Evolutionary conservation across 1,284 basidiomycete species (phyloP).

Genomic region (Coniferiporia sulphurascens): DNA sequence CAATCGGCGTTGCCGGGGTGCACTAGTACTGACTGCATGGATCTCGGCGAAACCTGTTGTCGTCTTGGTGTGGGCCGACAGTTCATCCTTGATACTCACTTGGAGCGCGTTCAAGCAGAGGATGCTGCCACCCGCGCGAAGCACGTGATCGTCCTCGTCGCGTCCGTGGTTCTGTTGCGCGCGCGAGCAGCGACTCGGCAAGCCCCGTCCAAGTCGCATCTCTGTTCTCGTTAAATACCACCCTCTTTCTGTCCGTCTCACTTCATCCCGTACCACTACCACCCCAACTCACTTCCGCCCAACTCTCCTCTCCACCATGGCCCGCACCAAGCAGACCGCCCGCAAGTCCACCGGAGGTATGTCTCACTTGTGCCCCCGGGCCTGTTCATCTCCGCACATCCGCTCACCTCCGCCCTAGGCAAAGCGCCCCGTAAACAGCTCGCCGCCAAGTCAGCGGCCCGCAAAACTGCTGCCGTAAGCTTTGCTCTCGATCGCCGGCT

Average conservation of each 20-base stretch:
- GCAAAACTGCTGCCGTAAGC: constrained; percentile 41
- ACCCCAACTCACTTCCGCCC: not conserved
- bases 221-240: constrained; percentile 1
- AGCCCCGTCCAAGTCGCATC: not conserved
- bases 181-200: not conserved
- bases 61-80: too few relatives aligned
- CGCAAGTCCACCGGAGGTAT: constrained; percentile 25
- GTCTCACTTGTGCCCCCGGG: constrained; percentile 11
- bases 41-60: too few relatives aligned
- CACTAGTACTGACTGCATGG: too few relatives aligned
- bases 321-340: constrained; percentile 24
- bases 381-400: not conserved
- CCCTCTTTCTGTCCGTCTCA: not conserved
- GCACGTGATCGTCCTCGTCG: not conserved
- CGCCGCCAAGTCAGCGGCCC: constrained; percentile 55
- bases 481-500: not conserved
- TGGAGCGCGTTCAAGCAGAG: too few relatives aligned
- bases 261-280: constrained; percentile 8
- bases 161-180: too few relatives aligned
- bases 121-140: too few relatives aligned
- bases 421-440: constrained; percentile 62
- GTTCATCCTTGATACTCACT: too few relatives aligned
- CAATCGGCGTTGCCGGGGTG: too few relatives aligned
- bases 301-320: constrained; percentile 5
- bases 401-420: constrained; percentile 24